Base-by-base conservation (phyloP, 371 early-diverging fungal species). In the Entomophthora muscae region DNA sequence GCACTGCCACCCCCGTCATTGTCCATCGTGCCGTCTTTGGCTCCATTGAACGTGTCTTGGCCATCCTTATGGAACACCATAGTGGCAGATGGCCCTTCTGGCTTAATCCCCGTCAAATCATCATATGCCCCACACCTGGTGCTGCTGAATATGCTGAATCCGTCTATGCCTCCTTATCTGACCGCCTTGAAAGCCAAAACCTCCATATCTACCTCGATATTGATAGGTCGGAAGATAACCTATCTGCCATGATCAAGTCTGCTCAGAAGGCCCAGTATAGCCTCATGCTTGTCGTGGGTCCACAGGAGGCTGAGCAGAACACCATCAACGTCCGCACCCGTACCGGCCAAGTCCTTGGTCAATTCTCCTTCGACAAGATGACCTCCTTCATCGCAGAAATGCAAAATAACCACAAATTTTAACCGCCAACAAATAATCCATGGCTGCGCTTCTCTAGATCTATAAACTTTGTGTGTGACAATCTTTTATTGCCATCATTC, bases 11-110 rank as follows among this genome's bases (percentile, higher is more conserved):
- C 24, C 99, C 99, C 23, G 93, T 99, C 56, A 99, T 99, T 72
- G 95, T 99, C 63, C 99, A 99, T 74, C 89, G 99, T 64, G 99
- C 99, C 24, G 89, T 99, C 67, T 81, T 98, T 53, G 99, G 99
- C 42, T 90, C 91, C n/a, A 75, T 99, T 30, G 99, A 99, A 75
- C 85, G 99, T 67, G 85, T 97, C 84, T 84, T 96, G 72, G 99
- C 95, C 55, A 97, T 99, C 68, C 73, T 99, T 65, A 90, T 89
- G 55, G 99, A 99, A 77, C 86, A 89, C 76, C 94, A 84, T 75
- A 93, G 81, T 32, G 97, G 97, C 63, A 90, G 89, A 65, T 92
- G 98, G 86, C 99, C 99, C 56, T 91, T 98, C 83, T 99, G 99
- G 99, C 76, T 99, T 26, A 89, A 89, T 30, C 99, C 99, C 33